Percentiles rank a stretch among this genome's conserved stretches.
These are phyloP conservation scores for Ophiostoma novo-ulmi DNA, from an alignment of 2,329 filamentous ascomycete genomes.

Conservation along the genomic window DNA sequence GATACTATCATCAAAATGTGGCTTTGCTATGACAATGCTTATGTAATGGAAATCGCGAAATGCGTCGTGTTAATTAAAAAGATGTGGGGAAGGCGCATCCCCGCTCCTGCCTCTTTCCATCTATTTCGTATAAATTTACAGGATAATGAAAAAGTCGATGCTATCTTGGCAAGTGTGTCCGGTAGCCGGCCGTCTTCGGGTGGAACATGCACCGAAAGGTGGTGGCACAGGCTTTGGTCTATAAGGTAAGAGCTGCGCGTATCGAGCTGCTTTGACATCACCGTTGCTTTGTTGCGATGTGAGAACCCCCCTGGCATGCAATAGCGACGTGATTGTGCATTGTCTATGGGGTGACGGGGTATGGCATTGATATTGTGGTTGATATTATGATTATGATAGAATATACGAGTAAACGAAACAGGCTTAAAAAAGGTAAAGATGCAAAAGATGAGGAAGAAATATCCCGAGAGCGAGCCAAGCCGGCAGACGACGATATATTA, in stretches of 20 bases:
- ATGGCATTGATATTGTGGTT: background rate
- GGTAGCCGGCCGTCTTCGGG: constrained; percentile 3
- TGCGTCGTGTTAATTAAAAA: background rate
- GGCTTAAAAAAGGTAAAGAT: background rate
- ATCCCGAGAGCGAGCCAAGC: background rate
- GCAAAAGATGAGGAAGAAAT: background rate
- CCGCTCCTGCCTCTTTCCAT: background rate
- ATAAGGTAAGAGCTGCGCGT: background rate
- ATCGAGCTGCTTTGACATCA: background rate
- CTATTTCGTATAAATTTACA: too few species aligned
- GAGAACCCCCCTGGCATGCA: background rate
- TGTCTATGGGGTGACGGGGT: background rate
- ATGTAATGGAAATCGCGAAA: background rate
- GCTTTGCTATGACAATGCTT: background rate
- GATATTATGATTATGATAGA: background rate
- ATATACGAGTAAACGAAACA: background rate
- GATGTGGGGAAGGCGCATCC: background rate
- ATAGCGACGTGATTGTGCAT: background rate
- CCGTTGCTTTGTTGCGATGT: background rate
- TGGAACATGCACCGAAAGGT: background rate
- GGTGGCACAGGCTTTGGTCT: background rate
- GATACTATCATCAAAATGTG: background rate
- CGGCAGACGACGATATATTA: background rate
- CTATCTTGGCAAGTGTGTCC: background rate
- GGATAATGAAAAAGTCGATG: too few species aligned